Evolutionary conservation across 108 stramenopile genomes (phyloP), one percentile per base, ranked within the genome.

Genomic region (Cylindrotheca fusiformis): DNA sequence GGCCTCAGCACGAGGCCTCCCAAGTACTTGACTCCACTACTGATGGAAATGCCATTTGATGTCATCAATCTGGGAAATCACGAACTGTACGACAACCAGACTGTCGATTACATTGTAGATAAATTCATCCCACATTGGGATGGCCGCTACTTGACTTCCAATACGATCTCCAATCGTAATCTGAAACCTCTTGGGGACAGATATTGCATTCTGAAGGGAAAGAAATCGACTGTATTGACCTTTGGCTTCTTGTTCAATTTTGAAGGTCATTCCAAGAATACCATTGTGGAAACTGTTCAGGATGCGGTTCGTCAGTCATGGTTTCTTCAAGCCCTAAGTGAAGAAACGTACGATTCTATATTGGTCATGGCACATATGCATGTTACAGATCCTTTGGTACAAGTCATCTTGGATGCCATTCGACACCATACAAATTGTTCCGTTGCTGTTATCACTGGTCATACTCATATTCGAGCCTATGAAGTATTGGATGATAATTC

Each of bases 211-310:
- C 65, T 91, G 3, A 41, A 70, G 28, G 89, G 85, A 26, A 60
- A 64, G 23, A 53, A 72, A 32, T 46, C 55, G 20, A 80, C 69
- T 0, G 44, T 88, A 0, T 57, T 92, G 4, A 59, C 67, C 41
- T 79, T 92, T 60, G 91, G 91, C 26, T 92, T 92, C 69, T 58
- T 92, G 24, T 92, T 82, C 68, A 75, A 92, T 59, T 70, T 84
- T 53, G 18, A 28, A 10, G 58, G 67, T 8, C 33, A 75, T 52
- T 68, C 62, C 41, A 28, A 56, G 17, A 50, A 64, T 2, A 67
- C 79, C 2, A 67, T 56, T 26, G 82, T 87, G 14, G 65, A 81
- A 57, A 18, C 17, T 4, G 87, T 86, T 0, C 41, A 83, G 53
- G 71, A 84, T 24, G 77, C 64, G 10, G 66, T 88, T 0, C 32